These are phyloP conservation scores for Pseudocercospora fuligena DNA, from an alignment of 2,329 filamentous ascomycete genomes.

Conservation along the genomic window DNA sequence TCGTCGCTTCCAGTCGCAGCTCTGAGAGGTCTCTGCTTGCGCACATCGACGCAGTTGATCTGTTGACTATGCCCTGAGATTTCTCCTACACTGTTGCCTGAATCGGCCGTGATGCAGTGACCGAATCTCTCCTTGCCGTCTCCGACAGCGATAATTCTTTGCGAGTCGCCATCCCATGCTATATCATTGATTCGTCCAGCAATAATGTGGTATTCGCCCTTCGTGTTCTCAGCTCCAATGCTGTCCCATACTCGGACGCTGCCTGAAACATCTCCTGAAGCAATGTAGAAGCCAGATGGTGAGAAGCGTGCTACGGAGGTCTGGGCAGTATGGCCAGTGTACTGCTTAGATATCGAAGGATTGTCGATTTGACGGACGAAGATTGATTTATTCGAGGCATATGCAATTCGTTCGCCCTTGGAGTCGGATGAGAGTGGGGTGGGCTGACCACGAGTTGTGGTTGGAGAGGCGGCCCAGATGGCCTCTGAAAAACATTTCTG, in stretches of 20 bases:
- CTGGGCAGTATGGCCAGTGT: conserved; percentile 84
- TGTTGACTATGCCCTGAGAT: conserved; percentile 88
- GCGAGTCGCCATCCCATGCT: conserved; percentile 96
- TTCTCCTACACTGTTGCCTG: conserved; percentile 93
- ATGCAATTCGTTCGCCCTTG: conserved; percentile 90
- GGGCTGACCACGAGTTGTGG: conserved; percentile 81
- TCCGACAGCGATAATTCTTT: conserved; percentile 93
- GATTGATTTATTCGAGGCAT: conserved; percentile 94
- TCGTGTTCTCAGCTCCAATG: conserved; percentile 83
- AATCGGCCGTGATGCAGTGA: conserved; percentile 92
- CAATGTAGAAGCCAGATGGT: conserved; percentile 92
- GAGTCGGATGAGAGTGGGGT: conserved; percentile 86
- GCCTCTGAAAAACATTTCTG: conserved; percentile 54
- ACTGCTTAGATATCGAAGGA: conserved; percentile 82
- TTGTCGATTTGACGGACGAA: conserved; percentile 94
- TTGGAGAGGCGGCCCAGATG: conserved; percentile 84
- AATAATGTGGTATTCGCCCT: conserved; percentile 93
- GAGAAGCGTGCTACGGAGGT: conserved; percentile 94
- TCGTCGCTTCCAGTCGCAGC: conserved; percentile 93
- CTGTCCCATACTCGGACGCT: conserved; percentile 90
- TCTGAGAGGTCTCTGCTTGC: conserved; percentile 85
- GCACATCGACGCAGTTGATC: conserved; percentile 89
- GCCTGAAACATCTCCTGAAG: conserved; percentile 85
- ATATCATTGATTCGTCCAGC: conserved; percentile 94
- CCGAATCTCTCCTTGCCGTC: conserved; percentile 93